phyloP scores from a whole-genome alignment of 495 filamentous ascomycete genomes.

The Podospora tetraspora region DNA sequence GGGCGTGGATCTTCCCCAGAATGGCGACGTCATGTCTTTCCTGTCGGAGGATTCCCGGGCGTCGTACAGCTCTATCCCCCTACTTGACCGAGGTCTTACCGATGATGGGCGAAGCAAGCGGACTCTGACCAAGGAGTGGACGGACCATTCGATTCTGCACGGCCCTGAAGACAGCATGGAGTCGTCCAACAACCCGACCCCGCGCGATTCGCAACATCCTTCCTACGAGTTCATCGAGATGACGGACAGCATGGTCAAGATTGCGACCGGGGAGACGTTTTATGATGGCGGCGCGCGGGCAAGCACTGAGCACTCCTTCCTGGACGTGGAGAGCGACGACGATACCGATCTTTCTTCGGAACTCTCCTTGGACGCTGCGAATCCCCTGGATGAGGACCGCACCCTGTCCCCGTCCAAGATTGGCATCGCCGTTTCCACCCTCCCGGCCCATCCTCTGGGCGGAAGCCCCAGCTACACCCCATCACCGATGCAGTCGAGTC shows the following conservation, averaged over 20 bases:
- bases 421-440: slow-evolving; percentile 42
- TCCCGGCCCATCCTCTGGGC: slow-evolving; percentile 60
- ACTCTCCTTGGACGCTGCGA: slow-evolving; percentile 63
- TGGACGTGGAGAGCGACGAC: slow-evolving; percentile 63
- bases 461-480: slow-evolving; percentile 15
- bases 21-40: slow-evolving; percentile 39
- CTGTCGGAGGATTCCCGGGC: slow-evolving; percentile 44
- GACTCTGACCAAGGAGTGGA: slow-evolving; percentile 39
- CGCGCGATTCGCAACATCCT: slow-evolving; percentile 33
- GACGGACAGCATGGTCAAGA: slow-evolving; percentile 40
- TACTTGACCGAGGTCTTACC: slow-evolving; percentile 67
- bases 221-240: slow-evolving; percentile 48
- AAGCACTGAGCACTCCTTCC: slow-evolving; percentile 53
- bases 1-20: slow-evolving; percentile 14
- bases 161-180: slow-evolving; percentile 27
- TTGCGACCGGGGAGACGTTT: slow-evolving; percentile 25
- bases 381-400: slow-evolving; percentile 40
- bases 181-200: slow-evolving; percentile 27
- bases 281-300: slow-evolving; percentile 13
- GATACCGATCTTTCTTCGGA: slow-evolving; percentile 77
- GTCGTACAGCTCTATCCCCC: slow-evolving; percentile 72
- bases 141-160: slow-evolving; percentile 41
- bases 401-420: slow-evolving; percentile 29
- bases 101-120: slow-evolving; percentile 46
- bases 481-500: slow-evolving; percentile 11